A percentile compares a stretch with the other conserved stretches of the same genome.
These are phyloP conservation scores for Globisporangium canariense DNA, from an alignment of 352 stramenopile species.

Conservation along the genomic window DNA sequence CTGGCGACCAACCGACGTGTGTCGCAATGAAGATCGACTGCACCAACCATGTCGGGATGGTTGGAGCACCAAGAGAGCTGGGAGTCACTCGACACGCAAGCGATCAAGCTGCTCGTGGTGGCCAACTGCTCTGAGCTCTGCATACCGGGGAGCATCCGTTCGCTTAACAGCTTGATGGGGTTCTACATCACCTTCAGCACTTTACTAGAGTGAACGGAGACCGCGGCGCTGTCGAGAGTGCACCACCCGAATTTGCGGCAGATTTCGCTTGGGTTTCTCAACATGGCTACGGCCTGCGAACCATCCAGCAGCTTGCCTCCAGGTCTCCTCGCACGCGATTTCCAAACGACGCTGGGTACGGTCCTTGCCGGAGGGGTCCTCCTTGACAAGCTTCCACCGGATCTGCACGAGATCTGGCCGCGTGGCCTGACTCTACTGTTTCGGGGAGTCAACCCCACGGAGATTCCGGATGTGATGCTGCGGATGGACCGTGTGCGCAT, in stretches of 20 bases:
- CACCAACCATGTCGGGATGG: background rate
- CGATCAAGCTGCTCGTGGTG: background rate
- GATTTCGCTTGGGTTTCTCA: background rate
- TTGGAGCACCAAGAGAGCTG: background rate
- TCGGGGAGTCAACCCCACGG: background rate
- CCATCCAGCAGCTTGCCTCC: slow-evolving; percentile 9
- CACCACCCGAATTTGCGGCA: slow-evolving; percentile 5
- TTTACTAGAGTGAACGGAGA: background rate
- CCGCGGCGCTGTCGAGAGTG: background rate
- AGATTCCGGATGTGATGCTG: background rate
- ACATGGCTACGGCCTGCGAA: background rate
- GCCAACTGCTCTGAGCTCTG: slow-evolving; percentile 4
- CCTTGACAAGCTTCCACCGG: background rate
- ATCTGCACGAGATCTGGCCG: background rate
- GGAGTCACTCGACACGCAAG: background rate
- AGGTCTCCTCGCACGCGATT: background rate
- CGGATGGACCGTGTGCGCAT: background rate
- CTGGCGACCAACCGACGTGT: background rate
- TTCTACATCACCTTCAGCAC: slow-evolving; percentile 1
- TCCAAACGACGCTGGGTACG: slow-evolving; percentile 3
- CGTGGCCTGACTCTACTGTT: background rate
- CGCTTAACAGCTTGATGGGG: background rate
- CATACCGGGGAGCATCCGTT: slow-evolving; percentile 3
- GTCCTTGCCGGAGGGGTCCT: background rate
- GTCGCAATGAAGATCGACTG: slow-evolving; percentile 5